Evolutionary conservation across 2,329 filamentous ascomycete genomes (phyloP).

Genomic region (Cladosporium sphaerospermum): DNA sequence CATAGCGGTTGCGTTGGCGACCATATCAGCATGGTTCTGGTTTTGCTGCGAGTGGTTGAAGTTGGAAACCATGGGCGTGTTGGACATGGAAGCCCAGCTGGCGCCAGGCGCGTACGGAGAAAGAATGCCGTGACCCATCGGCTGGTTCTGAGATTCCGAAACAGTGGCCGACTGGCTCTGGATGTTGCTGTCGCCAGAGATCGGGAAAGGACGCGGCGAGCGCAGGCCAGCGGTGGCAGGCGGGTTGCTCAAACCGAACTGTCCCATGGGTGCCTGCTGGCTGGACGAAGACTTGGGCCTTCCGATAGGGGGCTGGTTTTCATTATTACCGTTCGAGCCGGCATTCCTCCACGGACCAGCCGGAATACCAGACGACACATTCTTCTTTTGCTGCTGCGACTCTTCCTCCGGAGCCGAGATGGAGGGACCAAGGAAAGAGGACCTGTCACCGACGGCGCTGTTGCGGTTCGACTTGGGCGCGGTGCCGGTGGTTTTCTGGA

Average conservation of each 20-base stretch:
- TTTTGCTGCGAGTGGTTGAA: conserved; percentile 57
- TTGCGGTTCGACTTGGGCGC: conserved; percentile 88
- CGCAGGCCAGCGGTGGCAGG: conserved; percentile 68
- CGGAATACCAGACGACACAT: conserved; percentile 58
- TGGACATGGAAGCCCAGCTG: conserved; percentile 98
- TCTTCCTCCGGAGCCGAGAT: conserved; percentile 65
- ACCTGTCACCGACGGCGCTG: conserved; percentile 73
- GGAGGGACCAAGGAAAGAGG: conserved; percentile 66
- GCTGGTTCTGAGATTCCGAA: conserved; percentile 68
- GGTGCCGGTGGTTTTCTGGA: conserved; percentile 89
- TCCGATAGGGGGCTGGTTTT: conserved; percentile 49
- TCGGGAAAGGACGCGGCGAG: conserved; percentile 66
- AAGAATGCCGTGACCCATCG: conserved; percentile 50
- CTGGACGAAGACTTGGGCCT: conserved; percentile 76
- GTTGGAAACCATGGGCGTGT: conserved; percentile 88
- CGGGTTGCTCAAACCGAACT: conserved; percentile 70
- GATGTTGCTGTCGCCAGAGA: conserved; percentile 62
- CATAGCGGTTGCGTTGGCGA: conserved; percentile 98
- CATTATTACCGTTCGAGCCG: conserved; percentile 26
- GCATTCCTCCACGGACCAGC: conserved; percentile 71
- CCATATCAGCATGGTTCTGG: conserved; percentile 83
- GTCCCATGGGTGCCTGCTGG: conserved; percentile 67
- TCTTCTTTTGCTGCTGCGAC: conserved; percentile 41
- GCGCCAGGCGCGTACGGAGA: conserved; percentile 80
- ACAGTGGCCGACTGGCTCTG: conserved; percentile 78